A percentile compares a stretch with the other conserved stretches of the same genome.
phyloP scores from a whole-genome alignment of 2,329 filamentous ascomycete genomes.

The Cladophialophora psammophila region DNA sequence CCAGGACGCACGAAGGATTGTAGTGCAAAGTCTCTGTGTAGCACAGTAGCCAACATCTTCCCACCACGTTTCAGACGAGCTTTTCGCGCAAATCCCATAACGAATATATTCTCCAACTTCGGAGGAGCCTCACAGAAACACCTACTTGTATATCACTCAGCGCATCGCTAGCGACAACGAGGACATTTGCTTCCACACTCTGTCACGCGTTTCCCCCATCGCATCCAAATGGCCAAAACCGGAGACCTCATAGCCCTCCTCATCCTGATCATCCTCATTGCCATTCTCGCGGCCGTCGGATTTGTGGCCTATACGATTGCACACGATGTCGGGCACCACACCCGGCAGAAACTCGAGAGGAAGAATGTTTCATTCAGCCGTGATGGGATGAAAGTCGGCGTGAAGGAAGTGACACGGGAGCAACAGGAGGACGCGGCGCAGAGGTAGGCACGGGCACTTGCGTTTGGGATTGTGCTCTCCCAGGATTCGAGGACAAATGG shows the following conservation, averaged over 20 bases:
- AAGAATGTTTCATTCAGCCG: constrained; percentile 67
- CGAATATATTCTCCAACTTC: background rate
- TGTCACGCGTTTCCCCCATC: background rate
- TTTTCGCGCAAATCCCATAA: background rate
- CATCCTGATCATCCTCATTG: constrained; percentile 63
- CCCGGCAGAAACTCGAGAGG: constrained; percentile 68
- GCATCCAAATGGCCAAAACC: constrained; percentile 35
- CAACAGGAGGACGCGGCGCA: constrained; percentile 67
- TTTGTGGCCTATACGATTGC: constrained; percentile 66
- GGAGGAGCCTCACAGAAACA: background rate
- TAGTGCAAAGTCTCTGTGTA: constrained; percentile 1
- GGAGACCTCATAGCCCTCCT: constrained; percentile 60
- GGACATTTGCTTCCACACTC: background rate
- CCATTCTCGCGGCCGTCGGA: constrained; percentile 59
- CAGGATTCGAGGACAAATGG: background rate
- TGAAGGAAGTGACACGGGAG: constrained; percentile 65
- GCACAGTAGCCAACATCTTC: constrained; percentile 1
- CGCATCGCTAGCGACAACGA: background rate
- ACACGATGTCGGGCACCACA: constrained; percentile 64
- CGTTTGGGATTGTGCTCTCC: background rate
- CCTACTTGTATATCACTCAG: background rate
- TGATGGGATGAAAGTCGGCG: constrained; percentile 67
- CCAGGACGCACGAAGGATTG: constrained; percentile 10
- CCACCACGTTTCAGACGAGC: background rate
- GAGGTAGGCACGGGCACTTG: constrained; percentile 48